These are phyloP conservation scores for Rhizopus arrhizus DNA, from an alignment of 371 early-diverging fungal genomes.

Conservation along the genomic window DNA sequence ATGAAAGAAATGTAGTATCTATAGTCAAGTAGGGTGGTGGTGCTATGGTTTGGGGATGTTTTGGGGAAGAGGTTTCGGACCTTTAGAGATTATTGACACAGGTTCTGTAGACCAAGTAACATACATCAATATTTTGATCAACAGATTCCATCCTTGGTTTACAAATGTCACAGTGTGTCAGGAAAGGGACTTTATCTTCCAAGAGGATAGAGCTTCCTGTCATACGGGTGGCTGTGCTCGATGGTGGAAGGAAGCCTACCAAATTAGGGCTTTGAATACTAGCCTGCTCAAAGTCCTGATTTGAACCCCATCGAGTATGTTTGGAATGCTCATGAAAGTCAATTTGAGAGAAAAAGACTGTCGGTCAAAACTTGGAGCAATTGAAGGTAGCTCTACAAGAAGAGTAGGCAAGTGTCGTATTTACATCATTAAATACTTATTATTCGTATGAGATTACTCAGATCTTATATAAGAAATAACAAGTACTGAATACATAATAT, in stretches of 20 bases:
- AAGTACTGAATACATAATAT: no score
- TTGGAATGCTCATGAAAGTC: conserved; percentile 1
- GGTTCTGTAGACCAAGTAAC: not conserved
- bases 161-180: not conserved
- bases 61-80: not conserved
- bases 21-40: conserved; percentile 1
- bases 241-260: conserved; percentile 4
- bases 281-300: conserved; percentile 6
- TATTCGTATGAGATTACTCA: no score
- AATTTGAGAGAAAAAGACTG: not conserved
- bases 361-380: no score
- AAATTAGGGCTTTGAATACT: not conserved
- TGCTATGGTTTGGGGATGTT: conserved; percentile 9
- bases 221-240: not conserved
- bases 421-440: no score
- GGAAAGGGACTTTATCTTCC: conserved; percentile 2
- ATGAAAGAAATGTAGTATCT: not conserved
- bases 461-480: no score
- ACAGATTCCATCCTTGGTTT: not conserved
- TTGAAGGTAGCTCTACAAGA: no score
- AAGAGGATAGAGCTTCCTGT: conserved; percentile 5
- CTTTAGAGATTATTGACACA: not conserved
- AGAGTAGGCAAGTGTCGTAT: no score
- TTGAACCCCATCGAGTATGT: conserved; percentile 6
- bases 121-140: conserved; percentile 1